Evolutionary conservation across 129 eudicot species (phyloP), one percentile per base, ranked within the genome.

Genomic region (Ambrosia trifida): DNA sequence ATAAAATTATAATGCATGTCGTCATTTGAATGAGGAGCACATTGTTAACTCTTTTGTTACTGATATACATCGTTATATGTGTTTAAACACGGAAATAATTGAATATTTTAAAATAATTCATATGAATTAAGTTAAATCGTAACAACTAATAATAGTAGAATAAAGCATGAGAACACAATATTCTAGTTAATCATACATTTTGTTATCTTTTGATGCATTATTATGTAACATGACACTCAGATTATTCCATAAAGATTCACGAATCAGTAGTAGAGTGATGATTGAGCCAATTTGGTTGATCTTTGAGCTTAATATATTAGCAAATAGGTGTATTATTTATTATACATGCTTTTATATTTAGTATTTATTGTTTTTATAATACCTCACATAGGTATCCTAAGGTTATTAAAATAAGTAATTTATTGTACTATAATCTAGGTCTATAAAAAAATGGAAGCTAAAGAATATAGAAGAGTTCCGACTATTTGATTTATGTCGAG

Each of bases 161-260:
- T 3, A 31, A 68, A 13, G 20, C 13, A 67, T 5, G 35, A 35
- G 7, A 36, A 18, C 18, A 11, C 7, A 10, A 52, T 35, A 69
- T 36, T 52, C 3, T 33, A 18, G 36, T 53, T 18, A 5, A 53
- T 18, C 31, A 68, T 49, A 11, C 18, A 50, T 11, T 19, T 66
- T 56, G 33, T 49, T 49, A 32, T 17, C 8, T 68, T 31, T 43
- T 68, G 33, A n/a, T 50, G 45, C 30, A 68, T 31, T 56, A 70
- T 70, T 20, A 56, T 24, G 54, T 54, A 54, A 33, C 9, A 35
- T 70, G 75, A 40, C 53, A 70, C 75, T 54, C 13, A 14, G 66
- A 70, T 54, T 70, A 70, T 70, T 70, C 75, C 66, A 54, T 5
- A 68, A 70, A 56, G 75, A 70, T 56, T 70, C 75, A 54, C 66